phyloP scores from a whole-genome alignment of 495 filamentous ascomycete species.

The Xylaria grammica region DNA sequence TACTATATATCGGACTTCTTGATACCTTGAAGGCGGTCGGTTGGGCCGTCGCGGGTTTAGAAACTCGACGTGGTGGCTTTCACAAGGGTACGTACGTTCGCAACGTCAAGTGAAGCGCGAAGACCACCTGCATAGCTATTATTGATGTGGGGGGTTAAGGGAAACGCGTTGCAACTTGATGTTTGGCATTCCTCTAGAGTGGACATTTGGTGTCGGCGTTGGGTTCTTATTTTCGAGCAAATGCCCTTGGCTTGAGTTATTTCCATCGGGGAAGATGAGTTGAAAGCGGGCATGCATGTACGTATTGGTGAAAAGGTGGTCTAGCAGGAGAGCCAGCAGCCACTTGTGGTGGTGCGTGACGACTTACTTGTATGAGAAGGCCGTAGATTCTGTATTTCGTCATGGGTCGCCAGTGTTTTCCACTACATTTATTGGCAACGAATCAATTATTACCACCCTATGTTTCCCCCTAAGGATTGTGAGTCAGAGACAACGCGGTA shows the following conservation, averaged over 20 bases:
- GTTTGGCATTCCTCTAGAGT: conserved; percentile 8
- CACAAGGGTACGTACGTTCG: not conserved
- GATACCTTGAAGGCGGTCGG: not conserved
- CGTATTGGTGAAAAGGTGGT: not conserved
- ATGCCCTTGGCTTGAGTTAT: not conserved
- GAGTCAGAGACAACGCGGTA: no score
- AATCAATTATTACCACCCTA: no score
- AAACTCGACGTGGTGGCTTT: not conserved
- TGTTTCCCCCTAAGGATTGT: no score
- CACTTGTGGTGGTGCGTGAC: no score
- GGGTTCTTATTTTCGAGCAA: conserved; percentile 6
- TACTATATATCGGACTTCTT: not conserved
- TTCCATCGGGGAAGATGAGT: not conserved
- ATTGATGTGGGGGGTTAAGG: not conserved
- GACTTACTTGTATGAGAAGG: not conserved
- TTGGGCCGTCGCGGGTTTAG: not conserved
- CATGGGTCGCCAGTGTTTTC: no score
- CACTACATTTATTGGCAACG: no score
- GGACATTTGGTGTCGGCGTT: conserved; percentile 5
- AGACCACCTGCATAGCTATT: not conserved
- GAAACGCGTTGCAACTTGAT: not conserved
- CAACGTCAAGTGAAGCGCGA: not conserved
- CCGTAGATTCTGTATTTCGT: not conserved
- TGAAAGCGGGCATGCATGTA: conserved; percentile 14
- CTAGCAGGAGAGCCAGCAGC: not conserved